Evolutionary conservation across 2,329 filamentous ascomycete species (phyloP).

Genomic region (Aspergillus piperis): DNA sequence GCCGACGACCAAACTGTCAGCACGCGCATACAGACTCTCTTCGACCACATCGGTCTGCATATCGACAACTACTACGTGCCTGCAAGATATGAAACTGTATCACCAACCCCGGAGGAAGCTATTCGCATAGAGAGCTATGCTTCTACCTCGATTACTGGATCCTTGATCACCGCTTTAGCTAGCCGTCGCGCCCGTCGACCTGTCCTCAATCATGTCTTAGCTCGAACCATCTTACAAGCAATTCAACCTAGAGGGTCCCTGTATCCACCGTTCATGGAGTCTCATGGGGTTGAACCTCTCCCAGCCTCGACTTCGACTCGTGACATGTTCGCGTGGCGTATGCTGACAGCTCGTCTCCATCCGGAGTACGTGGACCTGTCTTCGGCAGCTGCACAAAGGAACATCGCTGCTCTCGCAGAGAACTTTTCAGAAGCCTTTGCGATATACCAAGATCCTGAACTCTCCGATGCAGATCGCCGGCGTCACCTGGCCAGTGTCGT

Average conservation of each 20-base stretch:
- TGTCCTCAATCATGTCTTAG: constrained; percentile 27
- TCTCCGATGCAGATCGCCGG: constrained; percentile 17
- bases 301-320: constrained; percentile 13
- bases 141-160: constrained; percentile 20
- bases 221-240: constrained; percentile 18
- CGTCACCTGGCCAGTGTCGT: constrained; percentile 25
- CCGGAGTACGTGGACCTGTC: not conserved
- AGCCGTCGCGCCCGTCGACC: constrained; percentile 12
- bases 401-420: constrained; percentile 10
- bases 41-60: constrained; percentile 38
- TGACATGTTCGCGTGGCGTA: constrained; percentile 32
- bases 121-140: constrained; percentile 20
- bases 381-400: not conserved
- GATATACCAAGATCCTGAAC: constrained; percentile 20
- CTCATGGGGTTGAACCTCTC: not conserved
- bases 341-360: constrained; percentile 28
- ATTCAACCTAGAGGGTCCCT: constrained; percentile 20
- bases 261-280: constrained; percentile 12
- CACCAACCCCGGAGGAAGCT: constrained; percentile 1
- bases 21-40: constrained; percentile 29
- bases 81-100: not conserved
- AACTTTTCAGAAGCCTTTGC: constrained; percentile 25
- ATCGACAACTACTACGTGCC: constrained; percentile 40
- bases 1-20: constrained; percentile 34
- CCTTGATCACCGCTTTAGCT: constrained; percentile 20